phyloP scores from a whole-genome alignment of 148 eudicot genomes.

The Pharnaceum exiguum region DNA sequence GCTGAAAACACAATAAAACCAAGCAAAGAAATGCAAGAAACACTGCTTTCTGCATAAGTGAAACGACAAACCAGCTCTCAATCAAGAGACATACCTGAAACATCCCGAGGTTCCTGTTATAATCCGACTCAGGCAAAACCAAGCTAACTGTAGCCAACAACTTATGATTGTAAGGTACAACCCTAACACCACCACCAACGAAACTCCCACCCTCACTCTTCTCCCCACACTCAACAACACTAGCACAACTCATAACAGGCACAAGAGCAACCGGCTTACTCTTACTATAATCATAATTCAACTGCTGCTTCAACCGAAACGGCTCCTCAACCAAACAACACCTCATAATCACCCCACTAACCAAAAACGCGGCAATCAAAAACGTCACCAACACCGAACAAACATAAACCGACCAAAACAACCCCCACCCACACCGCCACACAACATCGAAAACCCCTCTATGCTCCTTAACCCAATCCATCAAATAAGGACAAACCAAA shows the following conservation, averaged over 20 bases:
- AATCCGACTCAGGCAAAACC: conserved; percentile 81
- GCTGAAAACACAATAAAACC: neutral
- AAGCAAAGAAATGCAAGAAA: neutral
- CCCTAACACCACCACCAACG: conserved; percentile 29
- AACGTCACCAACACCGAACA: conserved; percentile 42
- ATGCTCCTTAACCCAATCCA: conserved; percentile 43
- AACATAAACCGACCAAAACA: conserved; percentile 64
- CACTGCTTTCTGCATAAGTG: neutral
- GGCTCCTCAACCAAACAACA: conserved; percentile 61
- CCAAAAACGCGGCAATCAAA: conserved; percentile 50
- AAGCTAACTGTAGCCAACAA: conserved; percentile 58
- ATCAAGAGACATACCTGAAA: conserved; percentile 60
- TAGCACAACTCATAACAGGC: conserved; percentile 34
- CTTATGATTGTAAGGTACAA: conserved; percentile 58
- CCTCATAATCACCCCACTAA: conserved; percentile 58
- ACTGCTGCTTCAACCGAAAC: conserved; percentile 38
- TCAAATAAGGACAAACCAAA: conserved; percentile 19
- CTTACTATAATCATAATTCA: conserved; percentile 78
- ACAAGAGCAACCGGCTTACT: conserved; percentile 64
- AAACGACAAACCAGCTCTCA: neutral
- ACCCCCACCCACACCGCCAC: conserved; percentile 53
- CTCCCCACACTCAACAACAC: conserved; percentile 20
- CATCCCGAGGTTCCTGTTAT: conserved; percentile 76
- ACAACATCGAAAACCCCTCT: conserved; percentile 32
- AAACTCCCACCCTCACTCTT: conserved; percentile 25